phyloP scores from a whole-genome alignment of 2,329 filamentous ascomycete genomes.

The Thielaviopsis punctulata region DNA sequence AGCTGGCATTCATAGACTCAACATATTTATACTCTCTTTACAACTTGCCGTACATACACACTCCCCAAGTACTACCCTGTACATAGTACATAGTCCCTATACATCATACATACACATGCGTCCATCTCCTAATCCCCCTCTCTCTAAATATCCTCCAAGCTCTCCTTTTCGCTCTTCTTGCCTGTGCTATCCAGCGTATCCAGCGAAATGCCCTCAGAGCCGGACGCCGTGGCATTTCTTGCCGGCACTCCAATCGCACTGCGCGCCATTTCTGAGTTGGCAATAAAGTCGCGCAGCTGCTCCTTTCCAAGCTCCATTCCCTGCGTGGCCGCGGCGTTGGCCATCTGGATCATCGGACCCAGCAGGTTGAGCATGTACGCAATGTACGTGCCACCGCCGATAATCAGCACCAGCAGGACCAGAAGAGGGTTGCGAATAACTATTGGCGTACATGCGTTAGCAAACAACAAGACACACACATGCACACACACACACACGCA shows the following conservation, averaged over 20 bases:
- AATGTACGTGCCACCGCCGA: slow-evolving; percentile 63
- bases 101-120: background rate
- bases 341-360: slow-evolving; percentile 91
- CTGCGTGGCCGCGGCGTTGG: slow-evolving; percentile 71
- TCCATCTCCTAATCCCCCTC: background rate
- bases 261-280: slow-evolving; percentile 68
- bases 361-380: slow-evolving; percentile 90
- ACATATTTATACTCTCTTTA: background rate
- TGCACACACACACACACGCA: background rate
- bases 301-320: slow-evolving; percentile 84
- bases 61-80: no score
- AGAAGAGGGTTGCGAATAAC: slow-evolving; percentile 88
- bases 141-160: slow-evolving; percentile 40
- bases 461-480: slow-evolving; percentile 5
- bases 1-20: background rate
- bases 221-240: slow-evolving; percentile 25
- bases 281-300: slow-evolving; percentile 75
- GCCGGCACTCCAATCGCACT: slow-evolving; percentile 65
- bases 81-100: background rate
- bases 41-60: no score
- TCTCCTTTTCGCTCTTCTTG: slow-evolving; percentile 27
- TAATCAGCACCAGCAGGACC: slow-evolving; percentile 71
- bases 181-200: slow-evolving; percentile 43
- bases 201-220: slow-evolving; percentile 29
- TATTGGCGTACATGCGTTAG: slow-evolving; percentile 26